These are phyloP conservation scores for Bipolaris cookei DNA, from an alignment of 2,329 filamentous ascomycete species.

Conservation along the genomic window DNA sequence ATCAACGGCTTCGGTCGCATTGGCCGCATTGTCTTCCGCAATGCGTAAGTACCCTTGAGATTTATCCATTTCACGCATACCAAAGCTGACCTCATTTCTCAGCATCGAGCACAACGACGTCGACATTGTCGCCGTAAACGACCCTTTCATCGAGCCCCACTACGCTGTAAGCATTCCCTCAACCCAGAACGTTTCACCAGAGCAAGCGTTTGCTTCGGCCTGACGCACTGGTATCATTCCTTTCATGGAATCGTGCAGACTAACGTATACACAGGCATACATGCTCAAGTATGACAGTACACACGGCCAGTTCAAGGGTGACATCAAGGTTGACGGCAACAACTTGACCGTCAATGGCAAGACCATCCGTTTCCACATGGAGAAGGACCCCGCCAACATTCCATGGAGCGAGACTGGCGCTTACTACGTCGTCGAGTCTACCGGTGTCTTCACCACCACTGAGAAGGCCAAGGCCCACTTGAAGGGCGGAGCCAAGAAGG, in stretches of 20 bases:
- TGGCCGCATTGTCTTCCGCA: conserved; percentile 98
- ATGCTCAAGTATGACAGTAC: conserved; percentile 99
- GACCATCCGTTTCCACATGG: conserved; percentile 90
- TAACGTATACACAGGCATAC: conserved; percentile 73
- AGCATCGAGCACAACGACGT: conserved; percentile 86
- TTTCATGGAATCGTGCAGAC: conserved; percentile 13
- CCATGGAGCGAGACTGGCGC: conserved; percentile 88
- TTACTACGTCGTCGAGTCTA: conserved; percentile 96
- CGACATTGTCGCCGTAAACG: conserved; percentile 95
- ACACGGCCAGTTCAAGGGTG: conserved; percentile 96
- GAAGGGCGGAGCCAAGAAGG: conserved; percentile 98
- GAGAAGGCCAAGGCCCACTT: conserved; percentile 95
- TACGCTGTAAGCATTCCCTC: conserved; percentile 80
- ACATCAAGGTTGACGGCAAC: conserved; percentile 74
- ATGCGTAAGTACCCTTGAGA: conserved; percentile 68
- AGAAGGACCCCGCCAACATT: conserved; percentile 88
- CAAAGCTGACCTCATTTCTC: conserved; percentile 32
- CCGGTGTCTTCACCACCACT: conserved; percentile 98
- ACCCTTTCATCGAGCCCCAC: conserved; percentile 97
- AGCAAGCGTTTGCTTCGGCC: background rate
- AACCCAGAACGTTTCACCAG: background rate
- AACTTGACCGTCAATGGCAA: conserved; percentile 90
- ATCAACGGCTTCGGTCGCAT: conserved; percentile 99
- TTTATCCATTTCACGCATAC: background rate
- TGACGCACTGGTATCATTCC: background rate